Evolutionary conservation across 768 basidiomycete genomes (phyloP).

Genomic region (Hemileccinum rubropunctum): DNA sequence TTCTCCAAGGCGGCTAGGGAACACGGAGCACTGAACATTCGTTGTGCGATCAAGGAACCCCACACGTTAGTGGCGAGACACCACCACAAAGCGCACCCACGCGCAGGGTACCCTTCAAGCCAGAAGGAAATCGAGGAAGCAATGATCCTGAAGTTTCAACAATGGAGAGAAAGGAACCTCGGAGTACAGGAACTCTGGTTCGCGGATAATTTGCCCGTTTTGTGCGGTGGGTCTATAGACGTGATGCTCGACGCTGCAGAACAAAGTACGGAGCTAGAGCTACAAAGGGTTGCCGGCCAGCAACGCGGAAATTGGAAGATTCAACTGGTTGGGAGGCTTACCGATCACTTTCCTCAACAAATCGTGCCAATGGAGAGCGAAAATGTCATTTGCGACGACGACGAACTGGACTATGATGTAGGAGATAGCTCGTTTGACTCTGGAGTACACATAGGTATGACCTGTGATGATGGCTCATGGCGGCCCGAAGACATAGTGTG

Average conservation of each 20-base stretch:
- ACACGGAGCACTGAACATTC: slow-evolving; percentile 5
- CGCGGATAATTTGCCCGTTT: slow-evolving; percentile 36
- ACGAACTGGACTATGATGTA: slow-evolving; percentile 17
- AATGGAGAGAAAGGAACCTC: slow-evolving; percentile 46
- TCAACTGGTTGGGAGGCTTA: slow-evolving; percentile 22
- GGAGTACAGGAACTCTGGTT: slow-evolving; percentile 45
- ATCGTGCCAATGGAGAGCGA: slow-evolving; percentile 7
- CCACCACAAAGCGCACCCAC: slow-evolving; percentile 49
- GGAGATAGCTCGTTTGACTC: slow-evolving; percentile 28
- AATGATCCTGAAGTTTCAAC: slow-evolving; percentile 54
- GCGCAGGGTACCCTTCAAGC: slow-evolving; percentile 41
- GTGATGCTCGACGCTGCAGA: slow-evolving; percentile 26
- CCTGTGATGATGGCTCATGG: slow-evolving; percentile 3
- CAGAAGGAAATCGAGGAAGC: slow-evolving; percentile 46
- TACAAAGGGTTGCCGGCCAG: slow-evolving; percentile 19
- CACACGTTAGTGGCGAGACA: slow-evolving; percentile 52
- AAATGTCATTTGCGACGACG: slow-evolving; percentile 18
- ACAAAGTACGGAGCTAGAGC: slow-evolving; percentile 21
- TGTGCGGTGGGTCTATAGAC: slow-evolving; percentile 36
- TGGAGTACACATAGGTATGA: slow-evolving; percentile 20
- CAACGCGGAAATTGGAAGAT: slow-evolving; percentile 31
- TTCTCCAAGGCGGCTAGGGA: slow-evolving; percentile 33
- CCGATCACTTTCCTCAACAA: slow-evolving; percentile 5
- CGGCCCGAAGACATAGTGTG: slow-evolving; percentile 9
- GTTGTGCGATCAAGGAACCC: slow-evolving; percentile 10